A percentile compares a stretch with the other conserved stretches of the same genome.
phyloP scores from a whole-genome alignment of 2,329 filamentous ascomycete genomes.

The Diaporthe amygdali region DNA sequence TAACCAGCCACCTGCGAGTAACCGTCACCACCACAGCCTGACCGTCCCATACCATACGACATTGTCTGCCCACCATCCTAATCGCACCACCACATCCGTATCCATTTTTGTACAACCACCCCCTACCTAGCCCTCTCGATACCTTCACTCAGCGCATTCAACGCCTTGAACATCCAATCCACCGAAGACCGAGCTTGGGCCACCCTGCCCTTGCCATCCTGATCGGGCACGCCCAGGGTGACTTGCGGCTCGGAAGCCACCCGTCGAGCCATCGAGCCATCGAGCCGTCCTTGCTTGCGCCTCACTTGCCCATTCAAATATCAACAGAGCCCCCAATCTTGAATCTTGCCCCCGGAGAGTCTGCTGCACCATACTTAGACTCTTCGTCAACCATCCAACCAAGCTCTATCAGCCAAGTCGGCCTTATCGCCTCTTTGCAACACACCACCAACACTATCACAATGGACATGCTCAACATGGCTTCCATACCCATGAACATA shows the following conservation, averaged over 20 bases:
- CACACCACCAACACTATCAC: neutral
- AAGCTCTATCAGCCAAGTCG: neutral
- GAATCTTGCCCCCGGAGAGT: constrained; percentile 25
- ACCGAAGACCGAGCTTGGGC: constrained; percentile 19
- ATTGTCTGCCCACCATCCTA: constrained; percentile 24
- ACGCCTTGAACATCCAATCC: neutral
- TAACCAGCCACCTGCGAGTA: constrained; percentile 35
- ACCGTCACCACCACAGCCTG: constrained; percentile 47
- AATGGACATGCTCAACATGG: constrained; percentile 22
- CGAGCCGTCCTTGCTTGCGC: neutral
- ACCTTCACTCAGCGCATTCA: neutral
- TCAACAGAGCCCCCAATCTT: neutral
- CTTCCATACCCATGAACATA: constrained; percentile 17
- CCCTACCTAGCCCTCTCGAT: constrained; percentile 7
- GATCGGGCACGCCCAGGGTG: constrained; percentile 2
- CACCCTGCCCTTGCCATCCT: neutral
- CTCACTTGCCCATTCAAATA: constrained; percentile 4
- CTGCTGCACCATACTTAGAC: constrained; percentile 6
- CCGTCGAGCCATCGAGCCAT: neutral
- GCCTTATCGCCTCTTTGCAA: constrained; percentile 10
- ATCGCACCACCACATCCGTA: constrained; percentile 25
- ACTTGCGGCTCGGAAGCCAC: neutral
- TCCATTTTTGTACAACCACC: constrained; percentile 3
- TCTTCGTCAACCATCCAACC: constrained; percentile 17
- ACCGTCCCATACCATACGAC: constrained; percentile 11